Base-by-base conservation (phyloP, 306 rosid species). In the Bauhinia variegata region DNA sequence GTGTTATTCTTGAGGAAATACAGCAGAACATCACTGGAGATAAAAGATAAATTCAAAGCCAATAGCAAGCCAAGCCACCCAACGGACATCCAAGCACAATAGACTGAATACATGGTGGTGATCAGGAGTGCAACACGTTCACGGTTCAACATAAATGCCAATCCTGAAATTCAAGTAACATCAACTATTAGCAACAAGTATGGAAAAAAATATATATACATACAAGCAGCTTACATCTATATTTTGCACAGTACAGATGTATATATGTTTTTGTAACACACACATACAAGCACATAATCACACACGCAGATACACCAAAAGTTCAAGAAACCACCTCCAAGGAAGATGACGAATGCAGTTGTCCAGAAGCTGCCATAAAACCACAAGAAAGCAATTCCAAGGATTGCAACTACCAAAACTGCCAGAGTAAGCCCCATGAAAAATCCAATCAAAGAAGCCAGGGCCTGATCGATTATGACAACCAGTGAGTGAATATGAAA, bases 291-390 rank as follows among this genome's bases (percentile, higher is more conserved):
- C 9, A 0, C 41, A 12, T 9, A 42, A 9, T 3, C n/a, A 42
- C 8, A 12, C 48, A 36, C 12, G 48, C 47, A 11, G n/a, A 12
- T 23, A 44, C 59, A 39, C 19, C 54, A 19, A 52, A 41, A 60
- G 75, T 60, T 38, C 67, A 79, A 72, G 54, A 37, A 67, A 75
- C 83, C 81, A 95, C 99, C 99, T 95, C 92, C 99, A 52, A 88
- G 82, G 60, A 88, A 50, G 77, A 95, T 80, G 77, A 88, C 72
- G 72, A 87, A 64, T 53, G 68, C 2, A 3, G 99, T 90, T 65
- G 84, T 86, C 99, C 99, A 95, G 78, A 95, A 90, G 84, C 91
- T 90, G 68, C 99, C 97, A 61, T 85, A 95, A 54, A 95, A 78
- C 99, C 99, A 90, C 88, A 95, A 79, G 74, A 77, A 82, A 56